Evolutionary conservation across 352 stramenopile genomes (phyloP), one percentile per base, ranked within the genome.

Genomic region (Pythium scleroteichum): DNA sequence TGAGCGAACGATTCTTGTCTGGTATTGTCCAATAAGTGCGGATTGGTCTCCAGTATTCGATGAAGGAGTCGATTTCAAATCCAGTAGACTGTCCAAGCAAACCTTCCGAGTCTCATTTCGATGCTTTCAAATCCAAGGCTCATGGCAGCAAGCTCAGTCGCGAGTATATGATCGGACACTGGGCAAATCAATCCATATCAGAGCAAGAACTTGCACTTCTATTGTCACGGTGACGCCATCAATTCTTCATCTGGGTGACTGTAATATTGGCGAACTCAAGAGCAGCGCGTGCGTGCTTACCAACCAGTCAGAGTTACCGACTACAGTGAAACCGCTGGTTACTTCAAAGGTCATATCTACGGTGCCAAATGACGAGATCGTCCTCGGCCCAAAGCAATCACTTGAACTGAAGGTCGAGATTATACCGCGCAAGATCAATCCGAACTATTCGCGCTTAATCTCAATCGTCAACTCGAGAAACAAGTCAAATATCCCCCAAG

Each of bases 271-370:
- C 33, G 87, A 96, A 48, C 53, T 95, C 17, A 95, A 93, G 58
- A 92, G 81, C 64, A 94, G 82, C 47, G 82, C 83, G 27, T 94
- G 85, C 38, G 90, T 94, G 65, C 41, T 96, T 50, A 95, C 85
- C n/a, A 96, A 96, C 42, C 86, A 95, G 58, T 95, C 87, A 32
- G 87, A 96, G 51, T 64, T 96, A 5, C 86, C 87, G 22, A 95
- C 87, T 8, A 78, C 92, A 24, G 82, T 96, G 20, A 93, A 93
- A 46, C 86, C 87, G 5, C 66, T 94, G 41, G 87, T 96, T 50
- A 94, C 85, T 24, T 95, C 85, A 9, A 95, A 95, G 66, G 87
- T 96, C 32, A 92, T 96, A 33, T 95, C 86, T 7, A 95, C 85
- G 4, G 83, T 93, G 8, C 85, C 87, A 17, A 95, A 95, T 55